Base-by-base conservation (phyloP, 2,329 filamentous ascomycete species). In the Epichloe hybrida region DNA sequence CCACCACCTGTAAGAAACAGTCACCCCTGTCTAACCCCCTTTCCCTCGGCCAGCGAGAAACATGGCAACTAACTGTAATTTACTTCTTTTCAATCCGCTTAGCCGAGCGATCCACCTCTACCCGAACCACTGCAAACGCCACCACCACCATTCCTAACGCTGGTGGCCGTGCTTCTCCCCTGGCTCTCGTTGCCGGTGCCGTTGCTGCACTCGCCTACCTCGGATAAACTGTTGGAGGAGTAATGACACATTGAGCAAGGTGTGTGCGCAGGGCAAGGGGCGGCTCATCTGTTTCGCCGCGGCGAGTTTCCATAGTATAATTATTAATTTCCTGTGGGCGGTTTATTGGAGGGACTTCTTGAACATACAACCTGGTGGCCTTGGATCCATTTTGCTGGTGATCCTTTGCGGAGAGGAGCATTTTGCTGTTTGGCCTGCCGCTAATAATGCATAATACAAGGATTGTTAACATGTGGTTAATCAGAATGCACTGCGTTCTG, bases 201-300 rank as follows among this genome's bases (percentile, higher is more conserved):
- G 57, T 62, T 50, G 62, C 62, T 48, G 66, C 62, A 55, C 55
- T 67, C 52, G 64, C 59, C 51, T 64, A 61, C 58, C 54, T 69
- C 40, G 59, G 60, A 56, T 66, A 63, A 20, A 43, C 27, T 9
- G 5, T 5, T 23, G 2, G 35, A 47, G 17, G 11, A 0, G 13
- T 46, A 21, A 20, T 0, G n/a, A 27, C 3, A 11, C 8, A 31
- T 31, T 12, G 15, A 40, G 23, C 15, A 11, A 48, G 20, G n/a
- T 11, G 4, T 31, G 9, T 34, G 13, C 11, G 21, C 37, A 31
- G 20, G 27, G 35, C 7, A 42, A 31, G 34, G 34, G 20, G 41
- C 38, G 20, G 34, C 12, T 21, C 36, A 40, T 42, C 7, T 38
- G n/a, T 46, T 49, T 50, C 13, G 34, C 23, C 42, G 23, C 42